Conservation (phyloP, 2,329 filamentous ascomycete genomes). For the Ophiocordyceps robertsii region DNA sequence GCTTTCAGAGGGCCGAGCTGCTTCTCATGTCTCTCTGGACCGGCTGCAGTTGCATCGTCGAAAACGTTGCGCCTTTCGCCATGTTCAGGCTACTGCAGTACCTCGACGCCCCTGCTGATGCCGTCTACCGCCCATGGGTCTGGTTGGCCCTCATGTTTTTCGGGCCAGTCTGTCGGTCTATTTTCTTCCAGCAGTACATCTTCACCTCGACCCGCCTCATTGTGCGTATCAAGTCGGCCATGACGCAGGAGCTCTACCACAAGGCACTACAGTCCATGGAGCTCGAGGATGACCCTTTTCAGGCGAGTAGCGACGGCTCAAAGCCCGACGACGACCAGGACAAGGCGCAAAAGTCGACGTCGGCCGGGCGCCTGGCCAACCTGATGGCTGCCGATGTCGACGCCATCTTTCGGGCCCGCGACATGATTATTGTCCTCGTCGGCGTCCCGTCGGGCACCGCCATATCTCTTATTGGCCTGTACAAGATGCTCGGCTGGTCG, state of each 20-base stretch:
- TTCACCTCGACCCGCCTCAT: constrained; percentile 43
- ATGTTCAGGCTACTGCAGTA: constrained; percentile 40
- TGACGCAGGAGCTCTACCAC: constrained; percentile 45
- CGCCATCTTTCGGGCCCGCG: constrained; percentile 36
- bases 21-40: constrained; percentile 30
- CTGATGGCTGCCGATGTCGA: constrained; percentile 47
- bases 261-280: constrained; percentile 42
- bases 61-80: constrained; percentile 38
- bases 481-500: constrained; percentile 41
- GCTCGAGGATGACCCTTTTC: constrained; percentile 39
- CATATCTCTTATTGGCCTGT: constrained; percentile 36
- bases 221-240: constrained; percentile 40
- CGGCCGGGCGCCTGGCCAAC: constrained; percentile 38
- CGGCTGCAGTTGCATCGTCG: constrained; percentile 23
- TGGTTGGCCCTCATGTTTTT: constrained; percentile 41
- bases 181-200: constrained; percentile 42
- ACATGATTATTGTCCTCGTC: constrained; percentile 31
- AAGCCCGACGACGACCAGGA: constrained; percentile 13
- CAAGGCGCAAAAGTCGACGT: constrained; percentile 20
- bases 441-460: constrained; percentile 33
- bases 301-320: constrained; percentile 12
- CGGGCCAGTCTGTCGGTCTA: constrained; percentile 32
- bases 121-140: constrained; percentile 33
- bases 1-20: constrained; percentile 28
- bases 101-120: constrained; percentile 29